phyloP scores from a whole-genome alignment of 768 basidiomycete species.

The Rhodosporidiobolus odoratus region DNA sequence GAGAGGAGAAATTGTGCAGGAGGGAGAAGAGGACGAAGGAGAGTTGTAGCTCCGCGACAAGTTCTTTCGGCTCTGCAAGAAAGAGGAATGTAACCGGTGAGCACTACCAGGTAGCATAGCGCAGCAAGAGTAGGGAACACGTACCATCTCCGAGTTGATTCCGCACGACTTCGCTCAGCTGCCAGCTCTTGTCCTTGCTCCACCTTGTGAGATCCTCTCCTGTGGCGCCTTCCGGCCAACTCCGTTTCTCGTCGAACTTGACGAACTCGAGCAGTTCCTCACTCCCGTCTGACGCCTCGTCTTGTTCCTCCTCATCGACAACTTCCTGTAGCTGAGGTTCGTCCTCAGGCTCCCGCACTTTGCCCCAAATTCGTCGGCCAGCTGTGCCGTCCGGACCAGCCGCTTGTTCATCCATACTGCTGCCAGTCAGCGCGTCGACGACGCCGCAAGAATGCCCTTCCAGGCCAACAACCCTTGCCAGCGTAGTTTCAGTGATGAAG shows the following conservation, averaged over 20 bases:
- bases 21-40: constrained; percentile 48
- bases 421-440: constrained; percentile 45
- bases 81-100: too few species aligned
- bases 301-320: constrained; percentile 12
- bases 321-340: neutral
- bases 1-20: constrained; percentile 48
- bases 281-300: neutral
- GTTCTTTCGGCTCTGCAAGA: constrained; percentile 41
- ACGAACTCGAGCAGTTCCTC: constrained; percentile 42
- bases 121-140: constrained; percentile 16
- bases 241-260: constrained; percentile 45
- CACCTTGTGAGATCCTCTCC: constrained; percentile 47
- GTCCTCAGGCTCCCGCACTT: constrained; percentile 14
- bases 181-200: constrained; percentile 49
- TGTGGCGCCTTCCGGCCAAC: constrained; percentile 47
- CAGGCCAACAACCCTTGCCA: constrained; percentile 43
- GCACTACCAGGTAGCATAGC: neutral
- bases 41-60: constrained; percentile 47
- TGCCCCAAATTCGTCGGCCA: constrained; percentile 35
- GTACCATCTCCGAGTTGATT: constrained; percentile 42
- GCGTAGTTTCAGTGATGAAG: constrained; percentile 38
- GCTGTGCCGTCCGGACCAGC: neutral
- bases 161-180: constrained; percentile 42
- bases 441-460: constrained; percentile 28
- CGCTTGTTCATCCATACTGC: constrained; percentile 36